Base-by-base conservation (phyloP, 768 basidiomycete species). In the Pholiota microspora region DNA sequence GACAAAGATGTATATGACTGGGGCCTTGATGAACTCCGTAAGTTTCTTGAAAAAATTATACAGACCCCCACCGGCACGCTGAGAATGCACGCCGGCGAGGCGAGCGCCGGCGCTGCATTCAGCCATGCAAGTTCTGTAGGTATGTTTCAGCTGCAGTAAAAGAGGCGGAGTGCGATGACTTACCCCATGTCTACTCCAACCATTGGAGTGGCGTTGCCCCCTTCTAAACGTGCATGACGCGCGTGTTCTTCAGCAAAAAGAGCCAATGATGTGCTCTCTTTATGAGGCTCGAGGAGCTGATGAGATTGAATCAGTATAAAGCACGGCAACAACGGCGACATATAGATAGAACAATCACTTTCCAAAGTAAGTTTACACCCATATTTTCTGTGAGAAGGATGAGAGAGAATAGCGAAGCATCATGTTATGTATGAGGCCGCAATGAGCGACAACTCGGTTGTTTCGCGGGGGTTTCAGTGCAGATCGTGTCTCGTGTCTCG, bases 161-260 rank as follows among this genome's bases (percentile, higher is more conserved):
- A 16, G 9, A 32, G 15, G 21, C 18, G 25, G 23, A 49, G n/a
- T 15, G 12, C 2, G 23, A 25, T 31, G 16, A 36, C 49, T 7
- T 7, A 49, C 49, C 49, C 49, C 34, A 49, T 24, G 18, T 49
- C 49, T 9, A 49, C 49, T 12, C 49, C 49, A 7, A 49, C 4
- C 13, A 23, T 36, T 36, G 21, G 3, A 10, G 31, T 35, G 10
- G 18, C 23, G 29, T 12, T 21, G 23, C 18, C 12, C 7, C 16
- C 45, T 18, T 16, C 45, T n/a, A 18, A 29, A 7, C 25, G 12
- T 16, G 28, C 45, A 36, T 13, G 16, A n/a, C 16, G 35, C 4
- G 35, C 35, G 15, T 36, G 35, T 7, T 47, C 5, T 15, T 8
- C 28, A 6, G 45, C 16, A 4, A 28, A 3, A 16, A 12, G 8